Evolutionary conservation across 345 rosid genomes (phyloP).

Genomic region (thale cress (Arabidopsis thaliana)): DNA sequence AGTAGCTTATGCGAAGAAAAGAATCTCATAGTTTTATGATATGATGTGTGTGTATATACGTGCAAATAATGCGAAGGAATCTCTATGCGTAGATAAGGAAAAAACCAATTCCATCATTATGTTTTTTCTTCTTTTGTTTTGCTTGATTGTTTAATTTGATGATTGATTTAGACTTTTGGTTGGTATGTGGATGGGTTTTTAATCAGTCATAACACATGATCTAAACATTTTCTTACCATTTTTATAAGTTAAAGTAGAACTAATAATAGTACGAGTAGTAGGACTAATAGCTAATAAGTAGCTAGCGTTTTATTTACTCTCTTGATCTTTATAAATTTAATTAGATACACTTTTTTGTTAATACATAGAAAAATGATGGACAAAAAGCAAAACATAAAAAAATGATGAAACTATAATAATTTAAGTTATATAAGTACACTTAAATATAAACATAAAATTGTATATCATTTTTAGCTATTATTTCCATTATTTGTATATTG

Average conservation of each 20-base stretch:
- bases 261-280: neutral
- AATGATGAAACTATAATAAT: neutral
- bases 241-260: conserved; percentile 13
- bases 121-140: conserved; percentile 30
- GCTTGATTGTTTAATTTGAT: conserved; percentile 11
- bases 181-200: conserved; percentile 26
- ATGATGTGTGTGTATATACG: conserved; percentile 9
- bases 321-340: neutral
- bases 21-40: conserved; percentile 45
- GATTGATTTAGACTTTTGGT: conserved; percentile 29
- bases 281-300: neutral
- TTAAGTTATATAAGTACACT: neutral
- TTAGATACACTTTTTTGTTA: neutral
- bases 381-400: too few species aligned
- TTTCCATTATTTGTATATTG: too few species aligned
- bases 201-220: conserved; percentile 22
- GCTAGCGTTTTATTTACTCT: neutral
- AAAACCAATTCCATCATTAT: conserved; percentile 37
- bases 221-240: conserved; percentile 5
- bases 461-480: neutral
- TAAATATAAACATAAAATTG: neutral
- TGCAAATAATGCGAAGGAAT: conserved; percentile 43
- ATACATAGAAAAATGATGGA: neutral
- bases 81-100: conserved; percentile 44
- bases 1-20: conserved; percentile 56